Base-by-base conservation (phyloP, 768 basidiomycete genomes). In the Chalciporus piperatus region DNA sequence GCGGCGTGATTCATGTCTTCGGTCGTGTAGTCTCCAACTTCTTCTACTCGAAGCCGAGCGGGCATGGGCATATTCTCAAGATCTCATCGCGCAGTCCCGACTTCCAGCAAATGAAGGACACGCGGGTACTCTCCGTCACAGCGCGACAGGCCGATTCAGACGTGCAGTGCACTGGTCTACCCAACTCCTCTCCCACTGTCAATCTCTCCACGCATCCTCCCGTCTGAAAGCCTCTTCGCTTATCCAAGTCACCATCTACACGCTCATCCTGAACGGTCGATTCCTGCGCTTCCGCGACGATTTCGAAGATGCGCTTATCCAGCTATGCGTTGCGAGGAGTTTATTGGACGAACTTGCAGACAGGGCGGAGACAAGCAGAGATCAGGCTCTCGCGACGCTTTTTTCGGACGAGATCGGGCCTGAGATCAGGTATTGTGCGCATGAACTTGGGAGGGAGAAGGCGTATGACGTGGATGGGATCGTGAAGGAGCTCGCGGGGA, bases 1-100 rank as follows among this genome's bases (percentile, higher is more conserved):
- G 44, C 50, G 48, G 53, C 35, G 47, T 55, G 37, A 48, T 48
- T 55, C 50, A 52, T 45, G 32, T 43, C 33, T 41, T 42, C 48
- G 41, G 40, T 44, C 12, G 40, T 47, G 23, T 48, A 92, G 90
- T 60, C 77, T 95, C 6, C 87, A 95, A 59, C 78, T 97, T 11
- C 72, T 94, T 41, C 77, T 98, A 9, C 85, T 94, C 61, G 92
- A 97, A 66, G 82, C 92, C 9, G 96, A 98, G 67, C 84, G 96
- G 40, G 90, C 92, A 27, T 93, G 93, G 85, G 84, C 90, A 1
- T 84, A 93, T 69, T 85, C 93, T 5, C 91, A 95, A 67, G 89
- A 91, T 47, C 81, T 95, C 40, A 67, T 74, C 19, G 64, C 76
- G 3, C 72, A 78, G 42, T 73, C 84, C 17, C 64, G 76, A n/a